Percentiles rank a stretch among this genome's conserved stretches.
These are phyloP conservation scores for Eragrostis curvula DNA, from an alignment of 176 grass and related monocot genomes.

Conservation along the genomic window DNA sequence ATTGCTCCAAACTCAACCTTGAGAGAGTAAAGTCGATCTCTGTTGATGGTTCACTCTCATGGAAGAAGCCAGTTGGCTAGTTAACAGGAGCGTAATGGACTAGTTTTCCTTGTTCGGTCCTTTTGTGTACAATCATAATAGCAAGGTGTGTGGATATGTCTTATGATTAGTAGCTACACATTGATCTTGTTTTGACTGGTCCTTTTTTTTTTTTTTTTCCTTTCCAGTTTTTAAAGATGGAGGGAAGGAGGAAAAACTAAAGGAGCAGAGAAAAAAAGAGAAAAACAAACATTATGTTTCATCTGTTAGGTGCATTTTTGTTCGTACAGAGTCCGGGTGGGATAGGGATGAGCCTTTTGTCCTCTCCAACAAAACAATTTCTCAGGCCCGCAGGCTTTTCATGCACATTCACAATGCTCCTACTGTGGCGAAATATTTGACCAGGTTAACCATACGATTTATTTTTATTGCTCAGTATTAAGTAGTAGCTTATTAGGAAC, in stretches of 20 bases:
- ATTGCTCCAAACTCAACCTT: too few relatives aligned
- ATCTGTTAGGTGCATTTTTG: constrained; percentile 76
- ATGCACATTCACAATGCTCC: constrained; percentile 72
- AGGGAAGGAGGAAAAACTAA: constrained; percentile 68
- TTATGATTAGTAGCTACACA: not conserved
- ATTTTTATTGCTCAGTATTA: too few relatives aligned
- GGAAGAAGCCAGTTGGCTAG: too few relatives aligned
- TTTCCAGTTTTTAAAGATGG: constrained; percentile 82
- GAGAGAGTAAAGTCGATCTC: too few relatives aligned
- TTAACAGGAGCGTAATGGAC: too few relatives aligned
- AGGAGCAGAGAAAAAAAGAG: constrained; percentile 41
- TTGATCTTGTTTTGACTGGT: not conserved
- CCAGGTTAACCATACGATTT: constrained; percentile 46
- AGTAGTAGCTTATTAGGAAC: too few relatives aligned
- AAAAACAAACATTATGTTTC: constrained; percentile 56
- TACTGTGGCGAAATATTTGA: constrained; percentile 68
- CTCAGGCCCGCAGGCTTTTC: constrained; percentile 63
- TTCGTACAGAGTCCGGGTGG: constrained; percentile 76
- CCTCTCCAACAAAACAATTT: constrained; percentile 43
- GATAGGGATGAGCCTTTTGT: constrained; percentile 47
- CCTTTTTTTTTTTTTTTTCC: not conserved
- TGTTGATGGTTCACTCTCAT: too few relatives aligned
- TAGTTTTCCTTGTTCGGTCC: not conserved
- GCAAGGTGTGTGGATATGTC: too few relatives aligned
- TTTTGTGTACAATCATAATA: too few relatives aligned